Evolutionary conservation across 768 basidiomycete genomes (phyloP), one percentile per base, ranked within the genome.

Genomic region (Russula virescens): DNA sequence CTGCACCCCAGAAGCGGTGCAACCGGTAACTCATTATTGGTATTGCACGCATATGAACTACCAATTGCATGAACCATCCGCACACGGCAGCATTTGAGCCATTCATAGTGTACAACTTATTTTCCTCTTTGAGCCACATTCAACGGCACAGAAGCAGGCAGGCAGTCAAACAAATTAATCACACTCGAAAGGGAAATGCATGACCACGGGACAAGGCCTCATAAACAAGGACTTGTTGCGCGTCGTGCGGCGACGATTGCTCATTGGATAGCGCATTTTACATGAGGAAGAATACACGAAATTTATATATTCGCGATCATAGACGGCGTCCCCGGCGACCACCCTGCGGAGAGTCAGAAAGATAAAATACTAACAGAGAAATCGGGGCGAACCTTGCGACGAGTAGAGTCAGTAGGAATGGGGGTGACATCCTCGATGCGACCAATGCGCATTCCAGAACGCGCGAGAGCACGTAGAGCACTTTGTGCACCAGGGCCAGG

Each of bases 281-380:
- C 75, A 77, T 62, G 38, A 68, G 69, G 31, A 7, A 61, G 73
- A 50, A 68, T 58, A 57, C 48, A 26, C 46, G 69, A 68, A 60
- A 71, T 67, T 71, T 68, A 68, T 55, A 56, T 64, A 64, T 63
- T 52, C 18, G 35, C 42, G 53, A 75, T 78, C 75, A 91, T 71
- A 96, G 84, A 88, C 94, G 92, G 72, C 94, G 90, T 91, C 94
- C 94, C 79, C 94, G 93, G 70, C 94, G 91, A 94, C 94, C 94
- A 87, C 94, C 95, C 94, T 94, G 67, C 14, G 62, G 59, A 25
- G 31, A 45, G 55, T 65, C n/a, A 64, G 45, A 54, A 42, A 58
- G 19, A 26, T 23, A 34, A 55, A 26, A 40, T 56, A 8, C 35
- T 31, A 49, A 26, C 40, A 40, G 34, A 13, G 28, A 35, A 58